These are phyloP conservation scores for Cytidiella melzeri DNA, from an alignment of 768 basidiomycete species.

Conservation along the genomic window DNA sequence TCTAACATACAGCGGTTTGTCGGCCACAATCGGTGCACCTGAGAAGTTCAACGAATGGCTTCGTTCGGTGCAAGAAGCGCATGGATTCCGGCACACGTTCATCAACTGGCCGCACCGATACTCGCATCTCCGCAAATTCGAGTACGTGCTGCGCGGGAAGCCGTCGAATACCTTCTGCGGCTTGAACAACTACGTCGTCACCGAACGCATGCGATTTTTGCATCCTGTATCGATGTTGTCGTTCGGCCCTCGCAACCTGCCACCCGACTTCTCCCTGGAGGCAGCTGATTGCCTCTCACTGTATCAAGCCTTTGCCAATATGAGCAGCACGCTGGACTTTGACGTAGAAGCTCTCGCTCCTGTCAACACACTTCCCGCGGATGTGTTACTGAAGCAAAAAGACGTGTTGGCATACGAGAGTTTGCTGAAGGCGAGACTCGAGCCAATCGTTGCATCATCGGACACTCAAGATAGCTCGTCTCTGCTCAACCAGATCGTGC, in stretches of 20 bases:
- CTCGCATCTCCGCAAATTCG: constrained; percentile 67
- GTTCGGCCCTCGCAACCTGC: constrained; percentile 44
- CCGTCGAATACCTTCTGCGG: constrained; percentile 28
- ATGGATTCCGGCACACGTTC: constrained; percentile 53
- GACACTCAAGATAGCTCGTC: constrained; percentile 30
- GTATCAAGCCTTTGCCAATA: constrained; percentile 36
- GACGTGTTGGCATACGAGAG: constrained; percentile 57
- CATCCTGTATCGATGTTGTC: constrained; percentile 61
- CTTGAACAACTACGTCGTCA: constrained; percentile 31
- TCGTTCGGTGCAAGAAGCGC: constrained; percentile 48
- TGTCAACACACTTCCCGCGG: constrained; percentile 36
- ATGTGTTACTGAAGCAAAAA: constrained; percentile 43
- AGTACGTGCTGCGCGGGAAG: constrained; percentile 36
- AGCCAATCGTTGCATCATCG: constrained; percentile 29
- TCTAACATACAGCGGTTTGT: constrained; percentile 46
- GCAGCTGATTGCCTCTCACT: constrained; percentile 49
- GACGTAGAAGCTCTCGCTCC: constrained; percentile 36
- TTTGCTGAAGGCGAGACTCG: constrained; percentile 40
- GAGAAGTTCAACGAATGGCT: constrained; percentile 65
- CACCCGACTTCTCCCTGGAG: constrained; percentile 60
- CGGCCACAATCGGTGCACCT: constrained; percentile 64
- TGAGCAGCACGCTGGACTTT: constrained; percentile 5
- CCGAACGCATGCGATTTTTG: constrained; percentile 42
- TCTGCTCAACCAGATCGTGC: constrained; percentile 34
- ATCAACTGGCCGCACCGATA: constrained; percentile 65